A percentile compares a stretch with the other conserved stretches of the same genome.
Evolutionary conservation across 2,329 filamentous ascomycete genomes (phyloP).

Genomic region (Penicillium vulpinum): DNA sequence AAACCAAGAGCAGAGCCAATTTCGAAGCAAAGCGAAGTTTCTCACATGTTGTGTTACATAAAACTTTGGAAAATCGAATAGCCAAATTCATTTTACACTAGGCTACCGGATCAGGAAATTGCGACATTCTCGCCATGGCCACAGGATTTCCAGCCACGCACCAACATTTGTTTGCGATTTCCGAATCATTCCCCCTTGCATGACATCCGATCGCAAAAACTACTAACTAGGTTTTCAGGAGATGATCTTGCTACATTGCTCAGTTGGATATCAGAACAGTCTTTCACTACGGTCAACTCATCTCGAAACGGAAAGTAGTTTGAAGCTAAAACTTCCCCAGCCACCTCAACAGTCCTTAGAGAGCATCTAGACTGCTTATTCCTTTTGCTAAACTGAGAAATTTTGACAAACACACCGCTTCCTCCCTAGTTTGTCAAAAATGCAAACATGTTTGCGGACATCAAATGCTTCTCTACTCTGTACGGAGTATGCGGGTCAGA

Average conservation of each 20-base stretch:
- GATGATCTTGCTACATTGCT: background rate
- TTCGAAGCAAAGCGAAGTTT: no score
- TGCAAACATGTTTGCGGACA: constrained; percentile 13
- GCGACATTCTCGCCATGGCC: constrained; percentile 12
- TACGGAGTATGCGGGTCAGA: background rate
- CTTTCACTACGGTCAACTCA: background rate
- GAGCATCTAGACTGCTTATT: background rate
- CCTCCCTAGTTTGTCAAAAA: constrained; percentile 7
- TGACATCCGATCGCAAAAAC: background rate
- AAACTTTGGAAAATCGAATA: background rate
- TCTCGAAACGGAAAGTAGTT: constrained; percentile 1
- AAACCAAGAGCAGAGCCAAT: background rate
- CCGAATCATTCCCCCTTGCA: background rate
- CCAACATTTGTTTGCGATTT: constrained; percentile 5
- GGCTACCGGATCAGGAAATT: background rate
- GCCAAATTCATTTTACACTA: background rate
- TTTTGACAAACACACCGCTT: background rate
- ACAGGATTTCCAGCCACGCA: constrained; percentile 13
- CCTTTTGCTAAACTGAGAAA: background rate
- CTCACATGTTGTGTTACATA: no score
- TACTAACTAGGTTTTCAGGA: background rate
- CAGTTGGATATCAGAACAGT: background rate
- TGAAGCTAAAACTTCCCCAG: background rate
- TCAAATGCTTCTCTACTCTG: background rate
- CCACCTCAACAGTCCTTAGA: constrained; percentile 2